Evolutionary conservation across 768 basidiomycete genomes (phyloP), one percentile per base, ranked within the genome.

Genomic region (Boletus pseudopeckii): DNA sequence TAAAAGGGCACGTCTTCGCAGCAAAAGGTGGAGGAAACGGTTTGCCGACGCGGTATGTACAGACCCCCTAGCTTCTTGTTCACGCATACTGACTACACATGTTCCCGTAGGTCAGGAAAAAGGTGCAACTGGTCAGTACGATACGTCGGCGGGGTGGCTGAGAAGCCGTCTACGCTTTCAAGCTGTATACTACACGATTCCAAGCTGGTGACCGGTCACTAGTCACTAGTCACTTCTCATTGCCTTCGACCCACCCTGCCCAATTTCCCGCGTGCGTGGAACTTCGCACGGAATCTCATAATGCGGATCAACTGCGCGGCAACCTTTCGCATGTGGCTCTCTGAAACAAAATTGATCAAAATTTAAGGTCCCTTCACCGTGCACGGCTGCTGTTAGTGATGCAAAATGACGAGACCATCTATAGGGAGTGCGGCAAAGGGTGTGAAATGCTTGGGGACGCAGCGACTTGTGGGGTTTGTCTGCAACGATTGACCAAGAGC

Each of bases 101-200:
- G 52, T 54, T 52, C 49, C 53, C 59, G n/a, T 63, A 92, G 90
- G 90, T 92, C 56, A 82, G 90, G 70, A 82, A 82, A 74, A 92
- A 88, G 73, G 88, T 92, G 36, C 81, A 87, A 64, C 73, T 92
- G 33, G 90, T 92, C 59, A 79, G 80, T 56, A 83, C 84, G 71
- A 92, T 92, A 64, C 85, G 87, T 63, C 80, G 80, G 56, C 82
- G 88, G 58, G 88, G 88, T 63, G 83, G 83, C 64, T 90, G 55
- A 70, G 55, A 24, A 40, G 42, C 24, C 39, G 13, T 40, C 44
- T 34, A 41, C 5, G 18, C 45, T 24, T 20, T 24, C 30, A 30
- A 53, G n/a, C 18, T 41, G 51, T 56, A 52, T 50, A 42, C 38
- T 55, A 54, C 58, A 40, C 17, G 26, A 45, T 48, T 53, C 51